Percentiles rank a stretch among this genome's conserved stretches.
phyloP scores from a whole-genome alignment of 768 basidiomycete genomes.

The Pulveroboletus sp. region DNA sequence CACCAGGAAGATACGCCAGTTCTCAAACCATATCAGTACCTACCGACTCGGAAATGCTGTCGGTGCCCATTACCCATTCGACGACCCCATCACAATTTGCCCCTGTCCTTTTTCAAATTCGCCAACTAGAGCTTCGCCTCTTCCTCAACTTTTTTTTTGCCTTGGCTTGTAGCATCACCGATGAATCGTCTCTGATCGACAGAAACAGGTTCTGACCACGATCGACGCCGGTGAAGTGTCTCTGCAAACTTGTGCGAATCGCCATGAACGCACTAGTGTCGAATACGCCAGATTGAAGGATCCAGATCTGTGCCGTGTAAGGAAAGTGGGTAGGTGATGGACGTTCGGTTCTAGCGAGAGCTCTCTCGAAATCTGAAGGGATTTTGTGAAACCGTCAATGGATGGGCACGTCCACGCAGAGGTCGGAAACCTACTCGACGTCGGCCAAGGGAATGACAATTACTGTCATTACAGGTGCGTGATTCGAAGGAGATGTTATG shows the following conservation, averaged over 20 bases:
- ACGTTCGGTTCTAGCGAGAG: conserved; percentile 19
- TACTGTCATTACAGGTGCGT: conserved; percentile 10
- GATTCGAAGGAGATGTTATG: not conserved
- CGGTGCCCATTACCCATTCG: too few relatives aligned
- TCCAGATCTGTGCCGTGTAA: conserved; percentile 16
- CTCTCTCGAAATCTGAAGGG: conserved; percentile 10
- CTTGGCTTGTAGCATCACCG: conserved; percentile 3
- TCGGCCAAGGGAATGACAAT: too few relatives aligned
- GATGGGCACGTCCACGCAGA: not conserved
- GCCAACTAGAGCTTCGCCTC: conserved; percentile 5
- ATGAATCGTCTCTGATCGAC: conserved; percentile 9
- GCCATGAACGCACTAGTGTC: conserved; percentile 10
- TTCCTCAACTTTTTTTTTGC: not conserved
- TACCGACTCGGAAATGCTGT: too few relatives aligned
- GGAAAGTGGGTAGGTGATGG: conserved; percentile 1
- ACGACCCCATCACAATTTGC: too few relatives aligned
- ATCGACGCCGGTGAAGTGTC: too few relatives aligned
- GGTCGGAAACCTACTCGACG: not conserved
- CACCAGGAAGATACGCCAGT: too few relatives aligned
- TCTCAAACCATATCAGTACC: too few relatives aligned
- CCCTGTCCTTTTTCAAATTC: conserved; percentile 5
- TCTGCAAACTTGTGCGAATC: conserved; percentile 17
- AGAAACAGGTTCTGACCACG: too few relatives aligned
- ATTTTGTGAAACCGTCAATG: conserved; percentile 10
- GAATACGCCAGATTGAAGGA: conserved; percentile 18